Base-by-base conservation (phyloP, 148 eudicot genomes). In the Dysphania ambrosioides region DNA sequence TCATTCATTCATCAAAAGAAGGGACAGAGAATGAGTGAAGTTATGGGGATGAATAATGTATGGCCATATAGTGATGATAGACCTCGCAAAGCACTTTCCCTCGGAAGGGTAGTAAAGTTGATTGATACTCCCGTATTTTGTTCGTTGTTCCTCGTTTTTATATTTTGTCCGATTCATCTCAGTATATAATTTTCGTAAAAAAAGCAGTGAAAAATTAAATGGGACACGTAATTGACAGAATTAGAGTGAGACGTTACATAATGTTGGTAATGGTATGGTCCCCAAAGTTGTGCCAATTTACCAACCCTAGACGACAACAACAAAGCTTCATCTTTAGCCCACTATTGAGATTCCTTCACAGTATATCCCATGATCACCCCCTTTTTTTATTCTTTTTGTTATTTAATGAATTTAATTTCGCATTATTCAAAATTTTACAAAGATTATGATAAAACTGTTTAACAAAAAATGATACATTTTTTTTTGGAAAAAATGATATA, bases 281-380 rank as follows among this genome's bases (percentile, higher is more conserved):
- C 68, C 76, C 58, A 75, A 79, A 73, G 77, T 44, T 58, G 77
- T 77, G 71, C 64, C 58, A 70, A 40, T 27, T 60, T 53, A 24
- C 71, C 53, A n/a, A n/a, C n/a, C n/a, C n/a, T n/a, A n/a, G 72
- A 65, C 83, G 58, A 72, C 72, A n/a, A n/a, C n/a, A n/a, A n/a
- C n/a, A 40, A 72, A 62, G 61, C 69, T 19, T 57, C 58, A 41
- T 31, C 44, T 41, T 24, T 49, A 32, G 71, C 41, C 72, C 78
- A 74, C 76, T 80, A 75, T 76, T 80, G 49, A 80, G 79, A 74
- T 79, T 79, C 81, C 82, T 74, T 79, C 82, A 70, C 78, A 35
- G 78, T 79, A 63, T 74, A 74, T 79, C 59, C 79, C 82, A 61
- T 61, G 51, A 68, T 44, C 55, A 41, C 24, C 42, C 68, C n/a